phyloP scores from a whole-genome alignment of 129 eudicot genomes.

The Flaveria robusta region DNA sequence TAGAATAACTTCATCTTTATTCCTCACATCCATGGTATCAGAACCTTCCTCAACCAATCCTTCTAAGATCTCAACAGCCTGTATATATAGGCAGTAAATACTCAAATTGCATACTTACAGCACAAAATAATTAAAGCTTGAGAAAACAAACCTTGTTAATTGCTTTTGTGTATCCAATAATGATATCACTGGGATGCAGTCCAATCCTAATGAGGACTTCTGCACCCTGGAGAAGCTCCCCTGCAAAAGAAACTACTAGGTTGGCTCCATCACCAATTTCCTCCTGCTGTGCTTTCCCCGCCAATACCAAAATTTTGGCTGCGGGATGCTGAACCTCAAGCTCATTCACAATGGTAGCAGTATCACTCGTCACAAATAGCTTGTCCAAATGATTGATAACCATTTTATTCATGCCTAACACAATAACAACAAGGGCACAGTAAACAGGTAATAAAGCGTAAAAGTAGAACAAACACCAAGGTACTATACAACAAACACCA shows the following conservation, averaged over 20 bases:
- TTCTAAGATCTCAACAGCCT: conserved; percentile 66
- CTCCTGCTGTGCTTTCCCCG: conserved; percentile 92
- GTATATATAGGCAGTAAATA: conserved; percentile 25
- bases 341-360: conserved; percentile 89
- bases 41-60: conserved; percentile 76
- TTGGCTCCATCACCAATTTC: conserved; percentile 97
- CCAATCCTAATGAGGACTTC: conserved; percentile 97
- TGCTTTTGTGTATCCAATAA: conserved; percentile 77
- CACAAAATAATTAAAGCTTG: neutral
- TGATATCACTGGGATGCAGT: conserved; percentile 90
- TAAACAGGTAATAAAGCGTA: neutral
- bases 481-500: neutral
- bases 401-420: conserved; percentile 91
- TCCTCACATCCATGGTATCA: conserved; percentile 84
- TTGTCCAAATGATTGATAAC: conserved; percentile 95
- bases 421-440: neutral
- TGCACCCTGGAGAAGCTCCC: conserved; percentile 85
- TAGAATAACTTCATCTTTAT: conserved; percentile 70
- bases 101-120: neutral
- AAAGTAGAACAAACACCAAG: neutral
- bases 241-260: conserved; percentile 77
- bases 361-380: conserved; percentile 86
- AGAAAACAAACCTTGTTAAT: conserved; percentile 57
- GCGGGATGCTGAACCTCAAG: conserved; percentile 97
- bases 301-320: conserved; percentile 77